These are phyloP conservation scores for Lyophyllum atratum DNA, from an alignment of 768 basidiomycete species.

Conservation along the genomic window DNA sequence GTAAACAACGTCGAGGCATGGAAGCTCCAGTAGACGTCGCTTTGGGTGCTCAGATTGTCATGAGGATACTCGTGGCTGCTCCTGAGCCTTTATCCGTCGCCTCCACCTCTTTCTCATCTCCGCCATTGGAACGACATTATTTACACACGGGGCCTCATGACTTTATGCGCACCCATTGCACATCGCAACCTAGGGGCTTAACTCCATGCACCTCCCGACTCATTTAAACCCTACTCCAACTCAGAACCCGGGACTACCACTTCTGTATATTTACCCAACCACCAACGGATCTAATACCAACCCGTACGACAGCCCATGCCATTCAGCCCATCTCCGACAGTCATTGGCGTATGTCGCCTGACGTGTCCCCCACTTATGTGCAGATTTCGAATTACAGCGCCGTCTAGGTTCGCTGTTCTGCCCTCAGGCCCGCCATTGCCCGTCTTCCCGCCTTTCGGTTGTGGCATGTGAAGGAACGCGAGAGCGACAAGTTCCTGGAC, in stretches of 20 bases:
- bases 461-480: background rate
- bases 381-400: too few species aligned
- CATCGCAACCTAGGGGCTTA: background rate
- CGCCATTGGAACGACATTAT: background rate
- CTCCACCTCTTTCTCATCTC: background rate
- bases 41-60: background rate
- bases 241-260: background rate
- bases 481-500: background rate
- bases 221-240: too few species aligned
- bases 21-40: background rate
- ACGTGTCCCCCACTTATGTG: too few species aligned
- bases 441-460: too few species aligned
- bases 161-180: background rate
- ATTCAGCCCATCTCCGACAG: background rate
- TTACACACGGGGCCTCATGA: background rate
- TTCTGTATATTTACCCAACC: background rate
- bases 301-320: background rate
- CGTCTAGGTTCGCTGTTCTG: too few species aligned
- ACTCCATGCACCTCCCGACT: background rate
- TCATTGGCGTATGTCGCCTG: too few species aligned
- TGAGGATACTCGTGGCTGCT: background rate
- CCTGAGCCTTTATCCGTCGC: background rate
- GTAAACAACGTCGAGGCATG: background rate
- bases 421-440: too few species aligned
- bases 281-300: background rate